Conservation (phyloP, 148 eudicot species). For the Silene uniflora region DNA sequence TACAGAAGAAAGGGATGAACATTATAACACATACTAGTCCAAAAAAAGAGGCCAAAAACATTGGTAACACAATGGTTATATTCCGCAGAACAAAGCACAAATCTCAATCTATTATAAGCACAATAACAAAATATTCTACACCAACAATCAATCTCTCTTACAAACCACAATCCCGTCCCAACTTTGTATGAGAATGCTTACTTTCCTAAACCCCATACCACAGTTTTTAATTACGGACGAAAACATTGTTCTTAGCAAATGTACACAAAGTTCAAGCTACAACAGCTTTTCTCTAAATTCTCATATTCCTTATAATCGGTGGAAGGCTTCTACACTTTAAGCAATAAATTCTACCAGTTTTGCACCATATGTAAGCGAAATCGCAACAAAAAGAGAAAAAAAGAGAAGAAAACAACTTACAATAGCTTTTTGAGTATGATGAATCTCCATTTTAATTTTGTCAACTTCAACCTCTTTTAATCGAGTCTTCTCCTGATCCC, state of each 20-base stretch:
- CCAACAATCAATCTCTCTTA: neutral
- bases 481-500: constrained; percentile 79
- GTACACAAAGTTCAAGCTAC: neutral
- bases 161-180: neutral
- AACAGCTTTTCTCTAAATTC: neutral
- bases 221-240: neutral
- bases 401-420: constrained; percentile 30
- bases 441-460: constrained; percentile 50
- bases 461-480: constrained; percentile 69
- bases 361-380: neutral
- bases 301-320: neutral
- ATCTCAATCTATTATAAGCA: neutral
- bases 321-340: neutral
- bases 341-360: neutral
- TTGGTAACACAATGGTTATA: too few relatives aligned
- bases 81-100: neutral
- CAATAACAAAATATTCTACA: neutral
- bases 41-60: too few relatives aligned
- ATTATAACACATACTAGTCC: too few relatives aligned
- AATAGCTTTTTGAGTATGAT: constrained; percentile 53
- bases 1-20: neutral
- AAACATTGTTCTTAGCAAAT: constrained; percentile 3
- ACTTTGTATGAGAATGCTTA: neutral
- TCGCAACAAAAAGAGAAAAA: neutral
- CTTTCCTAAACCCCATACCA: neutral